Evolutionary conservation across 2,329 filamentous ascomycete species (phyloP).

Genomic region (Epichloe scottii): DNA sequence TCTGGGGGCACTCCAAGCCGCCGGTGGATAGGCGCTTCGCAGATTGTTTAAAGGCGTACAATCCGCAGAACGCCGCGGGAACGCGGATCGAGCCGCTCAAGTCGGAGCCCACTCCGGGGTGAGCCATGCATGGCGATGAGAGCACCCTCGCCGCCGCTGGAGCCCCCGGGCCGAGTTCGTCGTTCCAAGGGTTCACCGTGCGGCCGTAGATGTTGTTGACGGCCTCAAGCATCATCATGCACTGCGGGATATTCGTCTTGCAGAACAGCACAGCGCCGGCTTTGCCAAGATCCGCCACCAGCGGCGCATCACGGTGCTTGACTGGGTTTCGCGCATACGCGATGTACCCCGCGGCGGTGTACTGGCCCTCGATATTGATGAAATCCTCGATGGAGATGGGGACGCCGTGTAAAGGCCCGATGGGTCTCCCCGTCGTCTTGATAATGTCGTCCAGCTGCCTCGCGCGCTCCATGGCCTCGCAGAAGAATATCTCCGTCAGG

Average conservation of each 20-base stretch:
- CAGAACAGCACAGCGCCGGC: slow-evolving; percentile 35
- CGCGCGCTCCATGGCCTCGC: slow-evolving; percentile 31
- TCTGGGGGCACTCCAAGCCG: slow-evolving; percentile 17
- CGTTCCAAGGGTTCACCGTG: slow-evolving; percentile 51
- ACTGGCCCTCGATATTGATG: slow-evolving; percentile 5
- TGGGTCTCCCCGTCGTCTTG: slow-evolving; percentile 2
- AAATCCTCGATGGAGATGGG: slow-evolving; percentile 29
- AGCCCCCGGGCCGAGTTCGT: slow-evolving; percentile 51
- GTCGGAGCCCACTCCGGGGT: slow-evolving; percentile 27
- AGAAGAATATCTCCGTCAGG: slow-evolving; percentile 37
- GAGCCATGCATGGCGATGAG: slow-evolving; percentile 28
- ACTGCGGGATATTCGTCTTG: slow-evolving; percentile 57
- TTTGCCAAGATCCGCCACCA: slow-evolving; percentile 5
- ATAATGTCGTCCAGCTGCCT: slow-evolving; percentile 27
- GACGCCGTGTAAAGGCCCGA: slow-evolving; percentile 45
- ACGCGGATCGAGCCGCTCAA: slow-evolving; percentile 28
- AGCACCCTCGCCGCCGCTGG: slow-evolving; percentile 43
- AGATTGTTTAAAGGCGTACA: slow-evolving; percentile 24
- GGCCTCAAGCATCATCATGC: slow-evolving; percentile 42
- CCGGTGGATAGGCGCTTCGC: slow-evolving; percentile 17
- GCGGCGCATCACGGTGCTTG: slow-evolving; percentile 3
- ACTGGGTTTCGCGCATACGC: slow-evolving; percentile 17
- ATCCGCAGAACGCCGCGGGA: slow-evolving; percentile 22
- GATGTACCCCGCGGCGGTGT: slow-evolving; percentile 6
- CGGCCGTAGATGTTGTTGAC: slow-evolving; percentile 52